Evolutionary conservation across 345 rosid species (phyloP).

Genomic region (Brassica rapa): DNA sequence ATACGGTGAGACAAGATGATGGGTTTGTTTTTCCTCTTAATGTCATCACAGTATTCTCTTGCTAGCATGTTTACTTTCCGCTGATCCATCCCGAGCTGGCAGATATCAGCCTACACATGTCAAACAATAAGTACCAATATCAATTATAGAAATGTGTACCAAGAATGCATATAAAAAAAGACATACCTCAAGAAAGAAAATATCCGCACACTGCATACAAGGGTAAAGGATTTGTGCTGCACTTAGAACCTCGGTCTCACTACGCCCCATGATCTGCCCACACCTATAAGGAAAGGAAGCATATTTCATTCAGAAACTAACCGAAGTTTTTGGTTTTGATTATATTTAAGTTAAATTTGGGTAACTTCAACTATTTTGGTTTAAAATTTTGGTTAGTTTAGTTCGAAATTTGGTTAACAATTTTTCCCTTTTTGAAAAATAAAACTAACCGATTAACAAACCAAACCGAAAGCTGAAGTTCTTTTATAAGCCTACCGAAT

Average conservation of each 20-base stretch:
- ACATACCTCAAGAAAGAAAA: constrained; percentile 68
- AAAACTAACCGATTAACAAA: too few species aligned
- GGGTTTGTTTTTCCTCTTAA: constrained; percentile 86
- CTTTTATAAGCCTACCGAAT: too few species aligned
- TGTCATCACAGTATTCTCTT: constrained; percentile 86
- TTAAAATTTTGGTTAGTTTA: too few species aligned
- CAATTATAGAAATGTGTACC: background rate
- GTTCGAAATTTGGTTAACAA: too few species aligned
- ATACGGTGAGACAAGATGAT: constrained; percentile 88
- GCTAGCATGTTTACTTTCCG: constrained; percentile 86
- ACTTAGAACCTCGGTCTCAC: constrained; percentile 75
- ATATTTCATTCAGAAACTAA: too few species aligned
- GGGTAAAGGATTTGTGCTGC: constrained; percentile 90
- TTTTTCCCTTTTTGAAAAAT: too few species aligned
- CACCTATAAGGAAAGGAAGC: constrained; percentile 41
- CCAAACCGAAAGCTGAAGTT: too few species aligned
- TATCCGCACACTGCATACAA: constrained; percentile 96
- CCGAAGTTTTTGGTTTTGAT: too few species aligned
- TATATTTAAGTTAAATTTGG: too few species aligned
- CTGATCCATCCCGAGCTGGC: constrained; percentile 94
- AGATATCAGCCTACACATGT: constrained; percentile 79
- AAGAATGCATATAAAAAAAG: background rate
- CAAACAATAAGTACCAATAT: background rate
- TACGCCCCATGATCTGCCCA: constrained; percentile 89
- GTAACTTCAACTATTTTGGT: too few species aligned